phyloP scores from a whole-genome alignment of 306 rosid genomes.

The Spatholobus suberectus region DNA sequence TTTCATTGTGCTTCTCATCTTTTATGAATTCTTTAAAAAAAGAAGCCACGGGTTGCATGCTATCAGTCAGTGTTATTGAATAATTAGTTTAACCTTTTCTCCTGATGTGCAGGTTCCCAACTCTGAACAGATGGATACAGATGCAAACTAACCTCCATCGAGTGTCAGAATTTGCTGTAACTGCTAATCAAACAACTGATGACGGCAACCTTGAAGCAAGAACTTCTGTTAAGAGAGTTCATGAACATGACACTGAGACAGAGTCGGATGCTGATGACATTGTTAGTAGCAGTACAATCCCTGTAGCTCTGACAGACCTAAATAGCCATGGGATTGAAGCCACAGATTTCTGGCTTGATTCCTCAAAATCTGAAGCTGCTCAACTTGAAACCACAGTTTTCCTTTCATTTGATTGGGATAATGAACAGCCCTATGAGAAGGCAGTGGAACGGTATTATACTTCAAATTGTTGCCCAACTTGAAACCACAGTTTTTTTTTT shows the following conservation, averaged over 20 bases:
- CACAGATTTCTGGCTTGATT: slow-evolving; percentile 65
- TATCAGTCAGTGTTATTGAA: slow-evolving; percentile 6
- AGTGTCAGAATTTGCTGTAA: slow-evolving; percentile 93
- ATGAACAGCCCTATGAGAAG: slow-evolving; percentile 90
- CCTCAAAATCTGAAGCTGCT: slow-evolving; percentile 72
- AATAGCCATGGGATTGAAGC: slow-evolving; percentile 61
- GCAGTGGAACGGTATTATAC: slow-evolving; percentile 81
- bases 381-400: slow-evolving; percentile 78
- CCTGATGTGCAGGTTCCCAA: slow-evolving; percentile 76
- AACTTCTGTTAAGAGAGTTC: slow-evolving; percentile 85
- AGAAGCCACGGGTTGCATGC: slow-evolving; percentile 22
- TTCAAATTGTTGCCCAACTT: slow-evolving; percentile 37
- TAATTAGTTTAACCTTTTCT: slow-evolving; percentile 40
- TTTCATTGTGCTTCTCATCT: slow-evolving; percentile 6
- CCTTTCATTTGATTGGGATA: slow-evolving; percentile 97
- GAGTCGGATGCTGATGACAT: slow-evolving; percentile 88
- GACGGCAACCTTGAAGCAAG: slow-evolving; percentile 62
- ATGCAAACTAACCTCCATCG: slow-evolving; percentile 98
- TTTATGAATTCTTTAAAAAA: slow-evolving; percentile 10
- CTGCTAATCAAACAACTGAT: slow-evolving; percentile 68
- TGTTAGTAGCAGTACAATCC: slow-evolving; percentile 60
- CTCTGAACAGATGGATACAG: slow-evolving; percentile 98
- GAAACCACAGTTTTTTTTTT: slow-evolving; percentile 2
- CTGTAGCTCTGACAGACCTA: slow-evolving; percentile 58
- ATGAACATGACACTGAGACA: slow-evolving; percentile 79